A percentile compares a stretch with the other conserved stretches of the same genome.
These are phyloP conservation scores for Spergularia marina DNA, from an alignment of 148 eudicot genomes.

Conservation along the genomic window DNA sequence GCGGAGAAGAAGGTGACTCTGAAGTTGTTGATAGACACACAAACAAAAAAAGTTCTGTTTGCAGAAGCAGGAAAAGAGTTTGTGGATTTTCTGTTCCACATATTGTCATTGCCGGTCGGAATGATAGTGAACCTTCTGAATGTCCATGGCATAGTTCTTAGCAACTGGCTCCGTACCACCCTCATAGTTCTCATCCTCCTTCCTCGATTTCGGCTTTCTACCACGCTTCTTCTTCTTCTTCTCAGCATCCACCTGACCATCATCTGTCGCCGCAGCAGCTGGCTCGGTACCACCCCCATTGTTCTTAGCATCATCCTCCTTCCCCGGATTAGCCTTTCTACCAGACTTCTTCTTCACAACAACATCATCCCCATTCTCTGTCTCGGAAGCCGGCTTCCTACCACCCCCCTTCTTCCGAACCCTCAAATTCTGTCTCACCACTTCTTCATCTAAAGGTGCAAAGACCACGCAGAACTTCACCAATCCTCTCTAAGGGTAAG, in stretches of 20 bases:
- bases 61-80: conserved; percentile 38
- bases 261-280: not conserved
- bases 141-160: not conserved
- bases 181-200: too few relatives aligned
- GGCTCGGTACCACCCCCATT: not conserved
- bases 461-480: too few relatives aligned
- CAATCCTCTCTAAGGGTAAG: too few relatives aligned
- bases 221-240: not conserved
- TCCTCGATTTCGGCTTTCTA: too few relatives aligned
- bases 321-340: not conserved
- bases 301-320: not conserved
- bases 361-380: not conserved
- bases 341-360: not conserved
- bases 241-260: not conserved
- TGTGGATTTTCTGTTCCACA: conserved; percentile 34
- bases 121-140: conserved; percentile 17
- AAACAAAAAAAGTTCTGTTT: conserved; percentile 28
- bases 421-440: not conserved
- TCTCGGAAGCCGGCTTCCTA: not conserved
- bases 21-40: conserved; percentile 28
- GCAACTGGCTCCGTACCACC: too few relatives aligned
- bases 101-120: conserved; percentile 28
- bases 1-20: conserved; percentile 12
- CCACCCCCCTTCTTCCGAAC: conserved; percentile 2
- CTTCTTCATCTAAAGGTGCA: not conserved